Base-by-base conservation (phyloP, 1,139 yeast genomes). In the Candida pseudocylindracea region DNA sequence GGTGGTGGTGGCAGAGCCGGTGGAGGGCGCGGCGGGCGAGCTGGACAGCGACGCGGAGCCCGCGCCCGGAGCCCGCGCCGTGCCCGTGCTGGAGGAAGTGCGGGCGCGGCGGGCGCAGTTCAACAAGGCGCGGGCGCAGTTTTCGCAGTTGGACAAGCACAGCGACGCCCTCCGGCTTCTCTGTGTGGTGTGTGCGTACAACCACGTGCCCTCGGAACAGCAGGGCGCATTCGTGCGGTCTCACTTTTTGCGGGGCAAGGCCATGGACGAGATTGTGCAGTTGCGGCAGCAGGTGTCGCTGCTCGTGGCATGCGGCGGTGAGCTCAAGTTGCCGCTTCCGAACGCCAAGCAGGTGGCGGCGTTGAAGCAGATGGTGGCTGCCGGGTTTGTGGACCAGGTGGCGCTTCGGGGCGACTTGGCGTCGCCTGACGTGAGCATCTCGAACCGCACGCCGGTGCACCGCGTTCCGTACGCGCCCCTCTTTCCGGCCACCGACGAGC, bases 311-410 rank as follows among this genome's bases (percentile, higher is more conserved):
- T 55, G 67, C 4, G 63, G 72, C 40, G 68, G 20, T 15, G 20
- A 6, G 6, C 20, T 15, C 20, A 74, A 71, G 44, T 55, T 81
- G 26, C 67, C 62, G 1, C 69, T 80, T 8, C 98, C 98, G 1
- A 51, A 62, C 8, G 63, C 67, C 32, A 49, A 54, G 11, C 98
- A 91, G 53, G 48, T 81, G 9, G 64, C 70, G 34, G 76, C 92
- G 1, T 54, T 91, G 40, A 85, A 83, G 45, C 98, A 91, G 50
- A 85, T 91, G 72, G 59, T 88, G 8, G 69, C 94, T 2, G 74
- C 95, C 0, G 98, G 98, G 0, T 91, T 80, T 44, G 61, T 88
- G 32, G 98, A 91, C 48, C 93, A 80, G 45, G 66, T 88, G 12
- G 93, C 93, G 1, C 66, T 80, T 10, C 60, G 96, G 38, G 88